Percentiles rank a stretch among this genome's conserved stretches.
phyloP scores from a whole-genome alignment of 768 basidiomycete species.

The Russula sp. region DNA sequence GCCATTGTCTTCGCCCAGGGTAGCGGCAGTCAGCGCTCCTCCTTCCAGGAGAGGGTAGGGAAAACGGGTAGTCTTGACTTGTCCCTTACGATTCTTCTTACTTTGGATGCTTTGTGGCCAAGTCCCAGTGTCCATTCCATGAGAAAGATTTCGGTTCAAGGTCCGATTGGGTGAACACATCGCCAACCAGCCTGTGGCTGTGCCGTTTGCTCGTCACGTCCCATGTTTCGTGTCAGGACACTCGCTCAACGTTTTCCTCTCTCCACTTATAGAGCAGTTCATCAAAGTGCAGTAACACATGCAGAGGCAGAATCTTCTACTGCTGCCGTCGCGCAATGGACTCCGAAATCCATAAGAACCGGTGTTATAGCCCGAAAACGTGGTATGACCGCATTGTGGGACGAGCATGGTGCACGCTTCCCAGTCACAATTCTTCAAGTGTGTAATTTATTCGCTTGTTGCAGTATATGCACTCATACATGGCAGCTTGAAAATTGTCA shows the following conservation, averaged over 20 bases:
- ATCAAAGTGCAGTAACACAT: constrained; percentile 34
- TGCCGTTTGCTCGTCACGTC: background rate
- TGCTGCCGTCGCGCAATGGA: constrained; percentile 54
- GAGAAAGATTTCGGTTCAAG: background rate
- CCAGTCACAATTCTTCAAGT: constrained; percentile 97
- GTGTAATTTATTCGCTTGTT: constrained; percentile 20
- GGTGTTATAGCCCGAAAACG: constrained; percentile 92
- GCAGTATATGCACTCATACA: background rate
- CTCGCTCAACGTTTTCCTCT: constrained; percentile 34
- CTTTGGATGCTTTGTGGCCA: constrained; percentile 10
- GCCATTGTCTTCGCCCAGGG: constrained; percentile 39
- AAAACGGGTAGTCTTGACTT: constrained; percentile 26
- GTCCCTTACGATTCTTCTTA: constrained; percentile 27
- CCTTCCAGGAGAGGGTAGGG: constrained; percentile 49
- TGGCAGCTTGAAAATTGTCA: constrained; percentile 78
- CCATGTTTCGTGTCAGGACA: constrained; percentile 41
- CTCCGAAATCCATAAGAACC: constrained; percentile 75
- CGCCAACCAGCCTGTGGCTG: background rate
- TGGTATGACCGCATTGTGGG: constrained; percentile 94
- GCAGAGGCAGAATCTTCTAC: constrained; percentile 28
- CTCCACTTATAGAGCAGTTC: constrained; percentile 35
- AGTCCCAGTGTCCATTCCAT: constrained; percentile 19
- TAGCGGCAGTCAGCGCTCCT: constrained; percentile 50
- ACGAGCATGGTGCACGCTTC: constrained; percentile 75
- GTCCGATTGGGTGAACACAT: background rate